Percentiles rank a stretch among this genome's conserved stretches.
These are phyloP conservation scores for Dovyalis caffra DNA, from an alignment of 345 rosid genomes.

Conservation along the genomic window DNA sequence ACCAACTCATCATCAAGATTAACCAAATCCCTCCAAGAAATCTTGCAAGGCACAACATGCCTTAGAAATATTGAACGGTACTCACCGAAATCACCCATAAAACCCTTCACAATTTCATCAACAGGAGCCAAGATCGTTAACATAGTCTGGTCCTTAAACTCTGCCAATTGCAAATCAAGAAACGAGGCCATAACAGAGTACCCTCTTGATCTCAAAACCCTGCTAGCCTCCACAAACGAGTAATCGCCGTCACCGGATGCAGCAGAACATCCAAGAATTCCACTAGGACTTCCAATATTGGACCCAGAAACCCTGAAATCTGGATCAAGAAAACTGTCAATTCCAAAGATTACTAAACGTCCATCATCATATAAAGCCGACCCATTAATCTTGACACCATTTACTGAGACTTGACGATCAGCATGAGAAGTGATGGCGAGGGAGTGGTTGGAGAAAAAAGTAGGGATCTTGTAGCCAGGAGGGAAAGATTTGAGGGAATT, in stretches of 20 bases:
- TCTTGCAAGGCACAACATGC: slow-evolving; percentile 32
- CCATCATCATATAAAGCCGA: slow-evolving; percentile 27
- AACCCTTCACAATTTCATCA: slow-evolving; percentile 10
- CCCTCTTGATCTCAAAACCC: slow-evolving; percentile 19
- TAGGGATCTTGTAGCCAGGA: slow-evolving; percentile 31
- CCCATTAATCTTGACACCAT: slow-evolving; percentile 25
- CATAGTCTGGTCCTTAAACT: not conserved
- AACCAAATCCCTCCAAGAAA: slow-evolving; percentile 15
- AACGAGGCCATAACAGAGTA: slow-evolving; percentile 34
- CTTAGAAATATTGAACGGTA: slow-evolving; percentile 17
- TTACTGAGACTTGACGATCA: slow-evolving; percentile 9
- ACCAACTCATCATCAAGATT: slow-evolving; percentile 13
- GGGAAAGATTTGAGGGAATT: slow-evolving; percentile 26
- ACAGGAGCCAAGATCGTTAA: slow-evolving; percentile 39
- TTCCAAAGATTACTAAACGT: slow-evolving; percentile 26
- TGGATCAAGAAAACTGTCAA: slow-evolving; percentile 30
- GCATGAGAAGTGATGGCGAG: slow-evolving; percentile 18
- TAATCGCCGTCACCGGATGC: not conserved
- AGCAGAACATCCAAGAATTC: slow-evolving; percentile 1
- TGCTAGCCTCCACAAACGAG: slow-evolving; percentile 19
- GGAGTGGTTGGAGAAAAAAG: slow-evolving; percentile 28
- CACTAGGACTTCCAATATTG: not conserved
- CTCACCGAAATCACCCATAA: slow-evolving; percentile 4
- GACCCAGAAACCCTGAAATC: slow-evolving; percentile 1
- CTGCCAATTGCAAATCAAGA: slow-evolving; percentile 34